phyloP scores from a whole-genome alignment of 768 basidiomycete species.

The Tricholoma flavovirens region DNA sequence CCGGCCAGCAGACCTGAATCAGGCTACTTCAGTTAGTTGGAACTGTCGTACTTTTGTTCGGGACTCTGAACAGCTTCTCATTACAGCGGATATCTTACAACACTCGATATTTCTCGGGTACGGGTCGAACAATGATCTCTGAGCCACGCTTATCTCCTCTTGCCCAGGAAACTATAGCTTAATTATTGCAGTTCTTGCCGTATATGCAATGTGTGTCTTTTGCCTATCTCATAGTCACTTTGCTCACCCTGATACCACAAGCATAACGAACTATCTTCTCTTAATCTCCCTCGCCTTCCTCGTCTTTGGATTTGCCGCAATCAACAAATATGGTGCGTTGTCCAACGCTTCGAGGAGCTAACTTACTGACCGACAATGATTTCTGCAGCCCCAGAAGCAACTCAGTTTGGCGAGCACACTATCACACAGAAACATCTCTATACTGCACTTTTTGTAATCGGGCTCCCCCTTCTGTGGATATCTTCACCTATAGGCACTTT shows the following conservation, averaged over 20 bases:
- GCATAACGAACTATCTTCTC: conserved; percentile 77
- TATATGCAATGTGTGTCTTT: conserved; percentile 70
- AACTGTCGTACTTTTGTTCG: neutral
- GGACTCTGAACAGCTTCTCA: neutral
- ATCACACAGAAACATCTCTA: conserved; percentile 91
- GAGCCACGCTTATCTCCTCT: conserved; percentile 6
- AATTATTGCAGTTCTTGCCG: conserved; percentile 68
- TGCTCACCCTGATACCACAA: conserved; percentile 22
- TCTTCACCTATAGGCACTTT: conserved; percentile 74
- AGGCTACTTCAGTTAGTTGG: conserved; percentile 62
- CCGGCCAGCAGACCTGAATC: conserved; percentile 76
- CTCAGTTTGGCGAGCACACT: conserved; percentile 74
- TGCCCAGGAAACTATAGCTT: conserved; percentile 78
- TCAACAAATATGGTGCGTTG: conserved; percentile 81
- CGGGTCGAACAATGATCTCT: conserved; percentile 3
- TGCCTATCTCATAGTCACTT: neutral
- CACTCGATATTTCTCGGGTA: conserved; percentile 83
- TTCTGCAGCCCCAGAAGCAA: conserved; percentile 68
- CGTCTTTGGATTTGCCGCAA: conserved; percentile 83
- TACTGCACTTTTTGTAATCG: conserved; percentile 84
- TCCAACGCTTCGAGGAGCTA: neutral
- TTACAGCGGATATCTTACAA: conserved; percentile 88
- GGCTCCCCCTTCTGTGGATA: conserved; percentile 81
- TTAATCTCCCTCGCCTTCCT: conserved; percentile 83
- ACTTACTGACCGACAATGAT: neutral